These are phyloP conservation scores for Aegle marmelos DNA, from an alignment of 345 rosid species.

Conservation along the genomic window DNA sequence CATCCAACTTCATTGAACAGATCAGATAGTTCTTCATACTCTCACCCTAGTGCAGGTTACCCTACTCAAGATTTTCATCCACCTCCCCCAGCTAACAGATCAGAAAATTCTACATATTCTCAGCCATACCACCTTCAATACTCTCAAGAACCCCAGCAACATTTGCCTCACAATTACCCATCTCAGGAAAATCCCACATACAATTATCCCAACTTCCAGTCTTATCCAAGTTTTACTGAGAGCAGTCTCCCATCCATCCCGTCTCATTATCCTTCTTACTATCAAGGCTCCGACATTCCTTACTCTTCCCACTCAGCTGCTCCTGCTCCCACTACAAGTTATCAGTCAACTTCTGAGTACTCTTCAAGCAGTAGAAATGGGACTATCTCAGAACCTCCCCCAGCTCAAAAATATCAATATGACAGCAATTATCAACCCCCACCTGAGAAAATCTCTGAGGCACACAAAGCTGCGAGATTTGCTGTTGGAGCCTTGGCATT, in stretches of 20 bases:
- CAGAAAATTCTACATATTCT: slow-evolving; percentile 46
- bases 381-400: slow-evolving; percentile 38
- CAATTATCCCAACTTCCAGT: slow-evolving; percentile 71
- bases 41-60: slow-evolving; percentile 41
- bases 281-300: slow-evolving; percentile 66
- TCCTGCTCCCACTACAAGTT: slow-evolving; percentile 50
- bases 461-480: slow-evolving; percentile 96
- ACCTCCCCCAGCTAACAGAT: slow-evolving; percentile 38
- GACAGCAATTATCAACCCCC: slow-evolving; percentile 86
- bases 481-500: slow-evolving; percentile 98
- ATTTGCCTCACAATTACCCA: slow-evolving; percentile 49
- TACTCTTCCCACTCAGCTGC: slow-evolving; percentile 57
- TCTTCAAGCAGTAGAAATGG: slow-evolving; percentile 49
- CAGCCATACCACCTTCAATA: slow-evolving; percentile 58
- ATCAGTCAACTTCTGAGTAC: slow-evolving; percentile 48
- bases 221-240: slow-evolving; percentile 84
- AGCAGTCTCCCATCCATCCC: slow-evolving; percentile 72
- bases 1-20: slow-evolving; percentile 41
- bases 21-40: slow-evolving; percentile 47
- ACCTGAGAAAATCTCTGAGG: slow-evolving; percentile 84
- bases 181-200: slow-evolving; percentile 52
- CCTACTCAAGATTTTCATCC: slow-evolving; percentile 60
- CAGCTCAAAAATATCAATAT: slow-evolving; percentile 50
- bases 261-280: slow-evolving; percentile 56
- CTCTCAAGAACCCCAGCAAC: slow-evolving; percentile 58